Conservation (phyloP, 169 alveolate species). For the Plasmodium blacklocki region DNA sequence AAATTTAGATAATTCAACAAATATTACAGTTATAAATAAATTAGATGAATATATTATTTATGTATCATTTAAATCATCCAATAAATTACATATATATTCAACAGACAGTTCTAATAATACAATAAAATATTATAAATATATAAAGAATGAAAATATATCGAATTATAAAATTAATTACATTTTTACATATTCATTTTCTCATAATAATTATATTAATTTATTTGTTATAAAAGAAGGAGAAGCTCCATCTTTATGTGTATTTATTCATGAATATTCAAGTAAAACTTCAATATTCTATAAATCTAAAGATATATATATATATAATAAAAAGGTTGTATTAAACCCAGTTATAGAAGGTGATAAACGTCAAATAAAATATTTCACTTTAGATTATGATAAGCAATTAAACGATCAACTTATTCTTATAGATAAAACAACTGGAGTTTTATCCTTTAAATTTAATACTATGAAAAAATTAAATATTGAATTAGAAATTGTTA, state of each 20-base stretch:
- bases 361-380: constrained; percentile 50
- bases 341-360: constrained; percentile 61
- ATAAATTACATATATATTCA: constrained; percentile 30
- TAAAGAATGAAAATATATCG: constrained; percentile 23
- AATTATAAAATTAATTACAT: constrained; percentile 85
- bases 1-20: constrained; percentile 1
- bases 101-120: constrained; percentile 20
- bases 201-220: constrained; percentile 43
- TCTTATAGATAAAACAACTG: constrained; percentile 44
- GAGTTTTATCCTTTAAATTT: constrained; percentile 28
- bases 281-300: constrained; percentile 16
- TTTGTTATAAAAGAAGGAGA: constrained; percentile 15
- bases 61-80: constrained; percentile 26
- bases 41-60: constrained; percentile 33
- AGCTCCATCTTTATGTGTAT: constrained; percentile 5
- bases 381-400: constrained; percentile 5
- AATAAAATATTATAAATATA: constrained; percentile 27
- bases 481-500: constrained; percentile 32
- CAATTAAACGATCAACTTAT: constrained; percentile 45
- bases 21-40: constrained; percentile 38
- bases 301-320: constrained; percentile 5
- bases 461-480: constrained; percentile 10
- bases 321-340: constrained; percentile 14
- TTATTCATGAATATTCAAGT: constrained; percentile 53
- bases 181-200: constrained; percentile 51